Evolutionary conservation across 2,329 filamentous ascomycete species (phyloP), one percentile per base, ranked within the genome.

Genomic region (Oidium heveae): DNA sequence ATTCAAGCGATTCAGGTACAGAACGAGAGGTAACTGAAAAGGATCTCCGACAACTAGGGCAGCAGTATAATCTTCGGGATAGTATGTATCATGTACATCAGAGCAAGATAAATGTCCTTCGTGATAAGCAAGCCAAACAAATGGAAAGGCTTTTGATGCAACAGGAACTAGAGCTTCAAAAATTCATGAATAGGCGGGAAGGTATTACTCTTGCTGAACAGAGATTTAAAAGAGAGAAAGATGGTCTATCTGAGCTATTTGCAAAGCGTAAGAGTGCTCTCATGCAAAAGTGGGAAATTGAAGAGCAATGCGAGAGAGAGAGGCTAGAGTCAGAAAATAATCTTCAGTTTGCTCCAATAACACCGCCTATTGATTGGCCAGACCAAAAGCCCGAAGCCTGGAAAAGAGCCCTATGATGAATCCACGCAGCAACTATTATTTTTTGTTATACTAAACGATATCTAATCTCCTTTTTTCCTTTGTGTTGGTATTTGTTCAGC

Each of bases 31-130:
- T 81, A 16, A 81, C 77, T 1, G 74, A 79, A 61, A 70, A 73
- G 49, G 74, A 81, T 58, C 66, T 77, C 20, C 71, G 73, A 36
- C 74, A 79, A 61, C 68, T 80, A 3, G 72, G 72, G 10, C 74
- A 78, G 59, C 76, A 80, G 62, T 79, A 80, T 64, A 76, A 72
- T 57, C 61, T 78, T 13, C 71, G 75, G 39, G 76, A 78, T 61
- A 73, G 73, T 58, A 73, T 80, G 69, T 72, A 74, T 57, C 71
- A 74, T 39, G 67, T 77, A 2, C 76, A 80, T 57, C 70, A 76
- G 60, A 70, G 74, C 41, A 75, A 74, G 62, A 79, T 81, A 63
- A 80, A 80, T 59, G 76, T 80, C 28, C 72, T 81, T 68, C 70
- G 77, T n/a, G 77, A 80, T 57, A 73, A 74, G 44, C 78, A 81